Percentiles rank a stretch among this genome's conserved stretches.
Evolutionary conservation across 2,329 filamentous ascomycete genomes (phyloP).

Genomic region (Trichoderma lentiforme): DNA sequence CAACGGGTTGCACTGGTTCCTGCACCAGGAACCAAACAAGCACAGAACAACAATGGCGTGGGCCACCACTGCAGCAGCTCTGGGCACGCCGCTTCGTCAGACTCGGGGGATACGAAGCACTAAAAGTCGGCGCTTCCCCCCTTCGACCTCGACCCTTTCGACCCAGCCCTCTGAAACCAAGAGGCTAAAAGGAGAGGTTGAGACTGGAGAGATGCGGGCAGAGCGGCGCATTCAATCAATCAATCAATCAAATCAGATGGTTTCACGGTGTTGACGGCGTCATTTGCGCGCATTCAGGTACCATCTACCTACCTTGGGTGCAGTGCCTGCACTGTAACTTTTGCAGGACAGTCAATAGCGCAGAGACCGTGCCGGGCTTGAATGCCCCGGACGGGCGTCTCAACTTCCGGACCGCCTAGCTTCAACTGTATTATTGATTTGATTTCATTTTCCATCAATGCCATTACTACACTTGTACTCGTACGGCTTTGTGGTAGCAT

Average conservation of each 20-base stretch:
- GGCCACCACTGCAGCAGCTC: neutral
- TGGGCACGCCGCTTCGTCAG: conserved; percentile 8
- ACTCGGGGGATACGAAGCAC: conserved; percentile 17
- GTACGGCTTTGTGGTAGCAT: neutral
- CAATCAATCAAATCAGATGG: neutral
- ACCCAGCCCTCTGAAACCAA: neutral
- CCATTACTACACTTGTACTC: neutral
- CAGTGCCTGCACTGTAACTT: neutral
- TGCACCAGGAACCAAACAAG: conserved; percentile 14
- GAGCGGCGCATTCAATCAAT: neutral
- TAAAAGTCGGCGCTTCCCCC: conserved; percentile 15
- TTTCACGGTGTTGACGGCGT: neutral
- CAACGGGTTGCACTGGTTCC: conserved; percentile 17
- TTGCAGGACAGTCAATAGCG: neutral
- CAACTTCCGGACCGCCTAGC: neutral
- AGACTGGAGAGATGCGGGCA: neutral
- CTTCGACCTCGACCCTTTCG: neutral
- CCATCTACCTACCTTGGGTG: neutral
- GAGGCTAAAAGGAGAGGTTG: conserved; percentile 13
- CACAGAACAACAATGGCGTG: neutral
- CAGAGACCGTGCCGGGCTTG: neutral
- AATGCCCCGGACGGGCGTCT: neutral
- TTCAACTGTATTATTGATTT: neutral
- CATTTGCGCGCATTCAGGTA: neutral
- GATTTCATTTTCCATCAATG: neutral